These are phyloP conservation scores for Cyberlindnera xishuangbannaensis DNA, from an alignment of 805 yeast genomes.

Conservation along the genomic window DNA sequence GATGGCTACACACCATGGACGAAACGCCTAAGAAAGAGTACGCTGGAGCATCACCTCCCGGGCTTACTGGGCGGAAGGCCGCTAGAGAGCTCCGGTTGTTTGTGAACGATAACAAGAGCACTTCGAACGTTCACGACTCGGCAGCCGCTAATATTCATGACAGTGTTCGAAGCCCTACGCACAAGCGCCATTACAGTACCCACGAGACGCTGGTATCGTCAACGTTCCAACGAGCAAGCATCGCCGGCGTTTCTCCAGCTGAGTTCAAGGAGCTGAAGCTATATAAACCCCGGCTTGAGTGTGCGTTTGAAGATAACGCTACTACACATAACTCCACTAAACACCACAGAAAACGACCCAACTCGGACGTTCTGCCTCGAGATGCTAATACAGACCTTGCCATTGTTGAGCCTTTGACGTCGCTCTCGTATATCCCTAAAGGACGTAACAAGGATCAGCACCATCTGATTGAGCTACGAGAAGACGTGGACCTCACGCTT, in stretches of 20 bases:
- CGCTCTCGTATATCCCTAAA: constrained; percentile 70
- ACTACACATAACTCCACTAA: no score
- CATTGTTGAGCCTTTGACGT: constrained; percentile 53
- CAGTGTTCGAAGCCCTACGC: no score
- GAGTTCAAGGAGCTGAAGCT: no score
- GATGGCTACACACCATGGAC: constrained; percentile 3
- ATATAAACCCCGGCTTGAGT: no score
- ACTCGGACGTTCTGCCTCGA: no score
- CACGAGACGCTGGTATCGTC: no score
- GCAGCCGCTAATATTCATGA: no score
- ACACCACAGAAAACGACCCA: no score
- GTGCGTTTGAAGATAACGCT: no score
- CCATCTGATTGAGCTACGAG: constrained; percentile 13
- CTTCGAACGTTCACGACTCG: constrained; percentile 7
- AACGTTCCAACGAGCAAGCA: no score
- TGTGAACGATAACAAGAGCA: constrained; percentile 29
- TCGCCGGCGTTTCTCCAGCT: no score
- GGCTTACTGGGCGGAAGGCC: constrained; percentile 47
- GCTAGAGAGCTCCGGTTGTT: constrained; percentile 53
- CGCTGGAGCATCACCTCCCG: constrained; percentile 10
- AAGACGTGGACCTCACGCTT: constrained; percentile 9
- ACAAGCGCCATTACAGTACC: no score
- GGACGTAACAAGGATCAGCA: constrained; percentile 40
- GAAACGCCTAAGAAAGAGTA: constrained; percentile 7
- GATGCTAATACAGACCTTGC: constrained; percentile 8